Conservation (phyloP, 345 rosid genomes). For the Chamaenerion angustifolium region DNA sequence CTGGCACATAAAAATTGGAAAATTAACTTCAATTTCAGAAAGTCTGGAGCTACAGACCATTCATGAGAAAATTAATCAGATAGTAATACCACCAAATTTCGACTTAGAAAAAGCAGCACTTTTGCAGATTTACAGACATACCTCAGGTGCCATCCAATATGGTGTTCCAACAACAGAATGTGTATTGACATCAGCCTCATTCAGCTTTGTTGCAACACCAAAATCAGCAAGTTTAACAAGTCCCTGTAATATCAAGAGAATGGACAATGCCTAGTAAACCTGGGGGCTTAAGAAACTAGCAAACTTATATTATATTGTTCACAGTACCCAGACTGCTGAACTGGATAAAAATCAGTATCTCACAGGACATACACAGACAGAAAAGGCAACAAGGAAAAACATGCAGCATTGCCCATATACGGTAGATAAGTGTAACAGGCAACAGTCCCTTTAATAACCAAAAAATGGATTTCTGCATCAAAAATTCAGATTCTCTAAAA, state of each 20-base stretch:
- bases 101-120: too few relatives aligned
- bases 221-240: constrained; percentile 99
- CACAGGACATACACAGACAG: too few relatives aligned
- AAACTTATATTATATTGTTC: too few relatives aligned
- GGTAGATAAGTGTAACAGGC: not conserved
- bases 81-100: too few relatives aligned
- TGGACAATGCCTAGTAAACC: too few relatives aligned
- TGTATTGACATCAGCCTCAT: constrained; percentile 94
- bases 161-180: constrained; percentile 98
- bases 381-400: constrained; percentile 2
- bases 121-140: constrained; percentile 10
- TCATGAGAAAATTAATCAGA: not conserved
- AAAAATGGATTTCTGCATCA: too few relatives aligned
- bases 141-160: constrained; percentile 99
- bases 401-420: not conserved
- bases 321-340: too few relatives aligned
- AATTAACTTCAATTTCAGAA: too few relatives aligned
- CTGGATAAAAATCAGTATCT: too few relatives aligned
- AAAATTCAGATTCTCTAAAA: too few relatives aligned
- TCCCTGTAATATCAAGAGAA: constrained; percentile 28
- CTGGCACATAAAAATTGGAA: too few relatives aligned
- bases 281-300: too few relatives aligned
- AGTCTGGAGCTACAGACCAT: not conserved
- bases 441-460: not conserved
- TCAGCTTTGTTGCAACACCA: constrained; percentile 98